Percentiles rank a stretch among this genome's conserved stretches.
These are phyloP conservation scores for Anacardium occidentale DNA, from an alignment of 345 rosid species.

Conservation along the genomic window DNA sequence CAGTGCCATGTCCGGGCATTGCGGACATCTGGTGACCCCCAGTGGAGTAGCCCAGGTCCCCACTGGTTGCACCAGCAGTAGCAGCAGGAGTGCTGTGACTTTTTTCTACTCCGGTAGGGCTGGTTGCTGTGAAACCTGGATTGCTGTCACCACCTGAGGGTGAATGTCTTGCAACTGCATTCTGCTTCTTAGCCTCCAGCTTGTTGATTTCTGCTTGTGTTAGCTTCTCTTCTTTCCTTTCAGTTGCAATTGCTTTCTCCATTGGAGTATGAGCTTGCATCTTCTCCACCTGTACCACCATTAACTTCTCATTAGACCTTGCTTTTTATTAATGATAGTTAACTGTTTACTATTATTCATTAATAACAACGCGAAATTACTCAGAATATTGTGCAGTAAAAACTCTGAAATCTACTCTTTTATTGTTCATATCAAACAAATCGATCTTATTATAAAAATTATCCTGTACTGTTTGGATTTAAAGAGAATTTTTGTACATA, in stretches of 20 bases:
- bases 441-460: too few relatives aligned
- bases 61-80: neutral
- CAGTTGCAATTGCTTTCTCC: conserved; percentile 59
- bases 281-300: conserved; percentile 45
- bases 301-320: too few relatives aligned
- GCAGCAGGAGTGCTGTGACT: conserved; percentile 19
- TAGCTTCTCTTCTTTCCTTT: conserved; percentile 50
- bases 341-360: too few relatives aligned
- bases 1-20: conserved; percentile 2
- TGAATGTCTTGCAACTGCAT: conserved; percentile 43
- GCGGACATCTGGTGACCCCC: conserved; percentile 7
- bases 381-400: too few relatives aligned
- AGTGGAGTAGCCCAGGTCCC: neutral
- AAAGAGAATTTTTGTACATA: too few relatives aligned
- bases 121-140: neutral
- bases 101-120: conserved; percentile 18
- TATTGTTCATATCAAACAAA: too few relatives aligned
- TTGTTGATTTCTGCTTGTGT: conserved; percentile 57
- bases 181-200: conserved; percentile 47
- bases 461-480: too few relatives aligned
- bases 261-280: conserved; percentile 53
- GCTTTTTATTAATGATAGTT: too few relatives aligned
- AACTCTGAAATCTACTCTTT: too few relatives aligned
- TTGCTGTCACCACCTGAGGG: neutral
- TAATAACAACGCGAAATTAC: too few relatives aligned